A percentile compares a stretch with the other conserved stretches of the same genome.
These are phyloP conservation scores for Thecaphora thlaspeos DNA, from an alignment of 1,284 basidiomycete species.

Conservation along the genomic window DNA sequence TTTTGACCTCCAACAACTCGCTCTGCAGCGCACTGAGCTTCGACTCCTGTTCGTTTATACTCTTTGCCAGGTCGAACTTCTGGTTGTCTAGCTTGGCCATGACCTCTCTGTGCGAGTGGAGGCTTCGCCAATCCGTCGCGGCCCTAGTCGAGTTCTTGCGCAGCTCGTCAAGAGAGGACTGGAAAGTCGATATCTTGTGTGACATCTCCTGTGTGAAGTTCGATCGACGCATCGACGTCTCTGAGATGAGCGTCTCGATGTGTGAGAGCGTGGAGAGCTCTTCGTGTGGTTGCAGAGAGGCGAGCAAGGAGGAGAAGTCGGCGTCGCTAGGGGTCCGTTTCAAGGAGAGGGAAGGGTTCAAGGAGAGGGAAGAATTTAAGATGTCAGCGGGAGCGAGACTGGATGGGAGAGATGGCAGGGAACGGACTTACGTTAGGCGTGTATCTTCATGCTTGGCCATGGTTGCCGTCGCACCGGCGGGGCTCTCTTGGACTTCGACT, in stretches of 20 bases:
- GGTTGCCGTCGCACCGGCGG: background rate
- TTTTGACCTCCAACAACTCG: conserved; percentile 33
- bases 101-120: conserved; percentile 25
- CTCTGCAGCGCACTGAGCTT: conserved; percentile 31
- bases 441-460: background rate
- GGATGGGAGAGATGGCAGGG: background rate
- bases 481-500: background rate
- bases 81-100: conserved; percentile 42
- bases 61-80: conserved; percentile 50
- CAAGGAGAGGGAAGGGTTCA: too few relatives aligned
- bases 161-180: conserved; percentile 26
- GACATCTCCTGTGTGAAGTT: conserved; percentile 15
- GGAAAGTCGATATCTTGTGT: conserved; percentile 29
- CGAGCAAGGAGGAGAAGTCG: conserved; percentile 29
- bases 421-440: background rate
- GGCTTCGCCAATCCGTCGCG: conserved; percentile 40
- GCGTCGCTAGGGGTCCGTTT: too few relatives aligned
- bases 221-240: conserved; percentile 16
- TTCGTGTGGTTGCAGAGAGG: conserved; percentile 20
- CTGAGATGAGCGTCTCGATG: conserved; percentile 33
- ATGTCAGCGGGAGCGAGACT: background rate
- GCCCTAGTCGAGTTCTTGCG: conserved; percentile 31
- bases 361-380: background rate
- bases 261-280: conserved; percentile 26
- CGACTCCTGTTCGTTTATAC: conserved; percentile 46